Evolutionary conservation across 2,329 filamentous ascomycete species (phyloP), one percentile per base, ranked within the genome.

Genomic region (Diplodia intermedia): DNA sequence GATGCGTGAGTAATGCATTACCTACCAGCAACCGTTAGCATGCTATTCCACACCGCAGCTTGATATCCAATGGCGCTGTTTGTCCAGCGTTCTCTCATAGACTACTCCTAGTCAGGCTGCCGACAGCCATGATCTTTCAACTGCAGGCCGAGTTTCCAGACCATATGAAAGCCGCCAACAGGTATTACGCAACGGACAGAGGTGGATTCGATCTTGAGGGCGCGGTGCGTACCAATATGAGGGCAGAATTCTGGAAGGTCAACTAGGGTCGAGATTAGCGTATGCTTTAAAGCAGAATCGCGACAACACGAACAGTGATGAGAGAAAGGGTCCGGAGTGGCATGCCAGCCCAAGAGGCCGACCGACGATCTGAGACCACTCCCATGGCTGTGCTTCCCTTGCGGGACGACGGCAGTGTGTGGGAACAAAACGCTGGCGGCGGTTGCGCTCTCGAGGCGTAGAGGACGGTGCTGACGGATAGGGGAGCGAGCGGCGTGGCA

Each of bases 1-100:
- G 69, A 96, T 89, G 71, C 94, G 89, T 36, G 94, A 97, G 80
- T 98, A 97, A 82, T 97, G 94, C 86, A 97, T 91, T 67, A 97
- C 86, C 92, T 94, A 75, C 33, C 29, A 60, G n/a, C 1, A 11
- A 11, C 18, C 29, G 60, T 63, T 26, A 71, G 69, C 66, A 54
- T 49, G 43, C 38, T 40, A 12, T 40, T 8, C 40, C 31, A 4
- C 6, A 20, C 26, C 18, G 15, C 43, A 14, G 3, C 26, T 57
- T 26, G n/a, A 38, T n/a, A 11, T 23, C 38, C 26, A 67, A 47
- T 20, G 18, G n/a, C 3, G 3, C 20, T 54, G 9, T 23, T 4
- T 56, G 14, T 7, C 26, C 52, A 9, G 52, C 6, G 23, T 8
- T 29, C 20, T 52, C 31, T 12, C 9, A 3, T 52, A 11, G 23